Conservation (phyloP, 257 asterid genomes). For the Nicotiana benthamiana region DNA sequence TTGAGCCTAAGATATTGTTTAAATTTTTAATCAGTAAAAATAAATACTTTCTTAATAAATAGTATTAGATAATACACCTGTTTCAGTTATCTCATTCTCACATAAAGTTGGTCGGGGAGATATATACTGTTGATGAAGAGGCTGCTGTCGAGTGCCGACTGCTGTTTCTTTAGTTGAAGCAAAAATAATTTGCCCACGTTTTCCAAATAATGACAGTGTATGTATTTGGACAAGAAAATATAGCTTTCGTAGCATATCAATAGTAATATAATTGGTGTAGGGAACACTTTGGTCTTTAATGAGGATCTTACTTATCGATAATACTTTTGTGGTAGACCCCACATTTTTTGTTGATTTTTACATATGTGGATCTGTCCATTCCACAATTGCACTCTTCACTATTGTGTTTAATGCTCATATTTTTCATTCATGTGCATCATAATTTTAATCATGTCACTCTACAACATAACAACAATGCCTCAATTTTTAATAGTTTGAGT, state of each 20-base stretch:
- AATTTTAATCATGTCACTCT: no score
- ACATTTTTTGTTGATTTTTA: not conserved
- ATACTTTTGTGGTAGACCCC: not conserved
- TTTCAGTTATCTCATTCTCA: not conserved
- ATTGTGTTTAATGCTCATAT: not conserved
- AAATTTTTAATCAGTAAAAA: not conserved
- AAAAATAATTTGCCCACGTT: conserved; percentile 24
- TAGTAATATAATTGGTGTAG: not conserved
- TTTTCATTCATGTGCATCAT: not conserved
- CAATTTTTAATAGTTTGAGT: no score
- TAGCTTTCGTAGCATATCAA: not conserved
- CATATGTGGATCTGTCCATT: not conserved
- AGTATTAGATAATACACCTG: not conserved
- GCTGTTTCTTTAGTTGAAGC: conserved; percentile 14
- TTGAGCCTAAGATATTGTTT: not conserved
- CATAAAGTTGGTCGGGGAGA: not conserved
- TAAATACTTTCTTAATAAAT: not conserved
- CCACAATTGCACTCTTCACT: not conserved
- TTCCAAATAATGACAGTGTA: conserved; percentile 2
- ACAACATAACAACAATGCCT: no score
- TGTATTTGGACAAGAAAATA: not conserved
- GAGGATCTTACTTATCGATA: not conserved
- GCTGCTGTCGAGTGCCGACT: conserved; percentile 15
- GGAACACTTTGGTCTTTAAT: not conserved
- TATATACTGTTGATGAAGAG: no score